Evolutionary conservation across 2,329 filamentous ascomycete genomes (phyloP).

Genomic region (Cordyceps tenuipes): DNA sequence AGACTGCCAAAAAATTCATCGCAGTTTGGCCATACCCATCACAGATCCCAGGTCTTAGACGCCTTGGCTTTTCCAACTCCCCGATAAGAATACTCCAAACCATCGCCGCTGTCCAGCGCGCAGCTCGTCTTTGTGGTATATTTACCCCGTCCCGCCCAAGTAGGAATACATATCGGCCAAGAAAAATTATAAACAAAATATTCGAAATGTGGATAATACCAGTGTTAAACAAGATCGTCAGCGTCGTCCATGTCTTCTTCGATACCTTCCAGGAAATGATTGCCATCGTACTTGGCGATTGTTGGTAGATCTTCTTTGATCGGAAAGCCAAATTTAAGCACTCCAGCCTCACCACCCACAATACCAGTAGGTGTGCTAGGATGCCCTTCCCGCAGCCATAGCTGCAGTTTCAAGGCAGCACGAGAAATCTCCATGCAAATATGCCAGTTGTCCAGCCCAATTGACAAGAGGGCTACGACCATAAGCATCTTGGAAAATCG

Average conservation of each 20-base stretch:
- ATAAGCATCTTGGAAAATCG: slow-evolving; percentile 39
- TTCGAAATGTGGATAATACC: not conserved
- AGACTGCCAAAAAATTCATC: not conserved
- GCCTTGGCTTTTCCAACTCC: not conserved
- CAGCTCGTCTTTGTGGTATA: not conserved
- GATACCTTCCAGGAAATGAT: slow-evolving; percentile 5
- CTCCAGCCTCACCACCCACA: slow-evolving; percentile 9
- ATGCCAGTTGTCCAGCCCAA: slow-evolving; percentile 42
- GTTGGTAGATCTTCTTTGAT: slow-evolving; percentile 11
- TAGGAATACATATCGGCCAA: not conserved
- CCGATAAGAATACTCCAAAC: not conserved
- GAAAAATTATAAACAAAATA: not conserved
- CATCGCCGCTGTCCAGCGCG: not conserved
- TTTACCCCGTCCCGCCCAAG: not conserved
- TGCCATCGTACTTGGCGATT: slow-evolving; percentile 9
- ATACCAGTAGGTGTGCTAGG: not conserved
- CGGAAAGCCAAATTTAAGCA: slow-evolving; percentile 7
- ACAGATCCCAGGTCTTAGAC: not conserved
- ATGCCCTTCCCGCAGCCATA: slow-evolving; percentile 30
- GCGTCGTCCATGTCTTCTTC: slow-evolving; percentile 10
- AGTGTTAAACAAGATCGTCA: not conserved
- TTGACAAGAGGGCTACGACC: slow-evolving; percentile 34
- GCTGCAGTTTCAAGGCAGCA: slow-evolving; percentile 31
- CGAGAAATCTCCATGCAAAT: slow-evolving; percentile 30
- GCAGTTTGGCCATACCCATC: not conserved